Evolutionary conservation across 2,329 filamentous ascomycete genomes (phyloP).

Genomic region (Calonectria pseudoturangicola): DNA sequence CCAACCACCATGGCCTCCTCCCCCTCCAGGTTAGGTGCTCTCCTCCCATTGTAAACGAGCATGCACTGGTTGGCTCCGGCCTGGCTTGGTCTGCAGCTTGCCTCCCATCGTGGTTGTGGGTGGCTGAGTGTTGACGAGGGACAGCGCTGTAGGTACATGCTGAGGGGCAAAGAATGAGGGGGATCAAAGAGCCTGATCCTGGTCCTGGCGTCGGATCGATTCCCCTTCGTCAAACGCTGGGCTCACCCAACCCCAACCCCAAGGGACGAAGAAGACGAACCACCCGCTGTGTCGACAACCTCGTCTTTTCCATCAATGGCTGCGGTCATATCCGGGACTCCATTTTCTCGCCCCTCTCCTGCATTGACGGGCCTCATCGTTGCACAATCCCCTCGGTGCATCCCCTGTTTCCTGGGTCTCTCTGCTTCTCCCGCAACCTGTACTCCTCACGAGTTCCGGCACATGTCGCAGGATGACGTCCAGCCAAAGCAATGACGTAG

Average conservation of each 20-base stretch:
- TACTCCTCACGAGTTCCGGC: slow-evolving; percentile 37
- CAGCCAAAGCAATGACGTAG: slow-evolving; percentile 50
- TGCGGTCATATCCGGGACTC: slow-evolving; percentile 22
- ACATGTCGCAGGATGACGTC: slow-evolving; percentile 50
- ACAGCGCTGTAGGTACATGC: neutral
- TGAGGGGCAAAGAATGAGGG: slow-evolving; percentile 14
- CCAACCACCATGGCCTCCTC: slow-evolving; percentile 38
- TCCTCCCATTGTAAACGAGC: slow-evolving; percentile 9
- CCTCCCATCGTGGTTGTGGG: slow-evolving; percentile 11
- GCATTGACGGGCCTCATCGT: slow-evolving; percentile 14
- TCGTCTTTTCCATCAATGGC: slow-evolving; percentile 16
- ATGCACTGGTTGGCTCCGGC: slow-evolving; percentile 34
- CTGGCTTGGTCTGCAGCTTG: slow-evolving; percentile 44
- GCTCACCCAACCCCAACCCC: slow-evolving; percentile 1
- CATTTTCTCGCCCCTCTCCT: slow-evolving; percentile 12
- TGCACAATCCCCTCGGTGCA: slow-evolving; percentile 33
- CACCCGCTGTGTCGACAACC: neutral
- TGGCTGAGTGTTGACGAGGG: slow-evolving; percentile 19
- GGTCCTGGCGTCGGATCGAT: slow-evolving; percentile 35
- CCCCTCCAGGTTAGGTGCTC: slow-evolving; percentile 6
- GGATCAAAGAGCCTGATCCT: slow-evolving; percentile 27
- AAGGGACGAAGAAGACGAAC: neutral
- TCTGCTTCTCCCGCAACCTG: slow-evolving; percentile 29
- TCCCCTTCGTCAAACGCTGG: slow-evolving; percentile 31
- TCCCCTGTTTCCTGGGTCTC: slow-evolving; percentile 34